Base-by-base conservation (phyloP, 1,284 basidiomycete genomes). In the Malassezia slooffiae region DNA sequence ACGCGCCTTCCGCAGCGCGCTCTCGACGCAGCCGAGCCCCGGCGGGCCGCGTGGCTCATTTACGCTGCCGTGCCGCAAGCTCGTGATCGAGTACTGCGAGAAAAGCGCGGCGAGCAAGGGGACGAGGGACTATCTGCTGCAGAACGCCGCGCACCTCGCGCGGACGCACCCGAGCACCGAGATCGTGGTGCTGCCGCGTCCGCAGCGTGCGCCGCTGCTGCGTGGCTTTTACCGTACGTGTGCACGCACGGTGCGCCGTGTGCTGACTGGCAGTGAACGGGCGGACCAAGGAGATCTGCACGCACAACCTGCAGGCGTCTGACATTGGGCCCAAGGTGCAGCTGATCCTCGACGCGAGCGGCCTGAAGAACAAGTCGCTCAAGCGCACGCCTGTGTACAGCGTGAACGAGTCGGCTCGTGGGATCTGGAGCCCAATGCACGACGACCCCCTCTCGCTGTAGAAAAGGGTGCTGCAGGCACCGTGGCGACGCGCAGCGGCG, bases 361-460 rank as follows among this genome's bases (percentile, higher is more conserved):
- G 54, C 12, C 34, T 36, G 16, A 56, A 56, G 39, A 46, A 41
- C 7, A 23, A 28, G 1, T 23, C 17, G 12, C 41, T 56, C 6
- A 56, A 56, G 38, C 51, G 50, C 17, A 49, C 24, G 19, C 47
- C 54, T 10, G 51, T 56, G 23, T 30, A 37, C 22, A 47, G 46
- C 42, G 12, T 41, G 22, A 41, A 26, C 22, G 51, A 53, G 38
- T 56, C 54, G 13, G 51, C 54, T 10, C 42, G 54, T 19, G 54
- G 54, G 8, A 47, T 56, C 17, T 56, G 54, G 54, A 56, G 54
- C 26, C 47, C 42, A 12, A 12, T 56, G 29, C 54, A 56, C 37
- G 51, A 46, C 20, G 46, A 50, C 12, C 31, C 39, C 11, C 46
- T 16, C 19, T 21, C 38, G 22, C 24, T 43, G 16, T 48, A 42